A percentile compares a stretch with the other conserved stretches of the same genome.
phyloP scores from a whole-genome alignment of 805 yeast species.

The Nematodospora valgi region DNA sequence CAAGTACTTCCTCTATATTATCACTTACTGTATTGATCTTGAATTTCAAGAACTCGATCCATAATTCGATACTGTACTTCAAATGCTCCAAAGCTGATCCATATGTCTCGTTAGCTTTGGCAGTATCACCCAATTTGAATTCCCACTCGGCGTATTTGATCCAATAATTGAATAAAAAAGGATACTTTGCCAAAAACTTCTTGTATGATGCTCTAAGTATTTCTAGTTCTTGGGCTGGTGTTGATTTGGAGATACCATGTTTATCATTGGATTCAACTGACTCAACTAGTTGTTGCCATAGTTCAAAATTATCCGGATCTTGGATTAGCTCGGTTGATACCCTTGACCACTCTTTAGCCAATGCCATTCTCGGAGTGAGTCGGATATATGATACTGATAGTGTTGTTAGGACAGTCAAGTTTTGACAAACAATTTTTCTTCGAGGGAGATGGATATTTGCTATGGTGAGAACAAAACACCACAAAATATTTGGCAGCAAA shows the following conservation, averaged over 20 bases:
- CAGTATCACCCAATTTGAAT: conserved; percentile 42
- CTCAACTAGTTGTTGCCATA: conserved; percentile 37
- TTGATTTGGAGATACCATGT: conserved; percentile 31
- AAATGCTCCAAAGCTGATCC: conserved; percentile 35
- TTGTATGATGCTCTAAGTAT: conserved; percentile 38
- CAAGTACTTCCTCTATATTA: conserved; percentile 26
- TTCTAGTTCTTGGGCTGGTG: conserved; percentile 25
- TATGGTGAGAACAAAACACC: no score
- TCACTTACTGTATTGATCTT: conserved; percentile 28
- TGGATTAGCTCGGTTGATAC: conserved; percentile 27
- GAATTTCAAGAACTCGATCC: conserved; percentile 49
- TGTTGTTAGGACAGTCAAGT: no score
- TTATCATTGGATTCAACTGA: conserved; percentile 24
- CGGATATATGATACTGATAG: no score
- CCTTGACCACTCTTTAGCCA: no score
- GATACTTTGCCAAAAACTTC: conserved; percentile 44
- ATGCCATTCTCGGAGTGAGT: no score
- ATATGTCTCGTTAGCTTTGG: conserved; percentile 33
- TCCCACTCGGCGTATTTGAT: conserved; percentile 49
- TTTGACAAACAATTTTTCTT: no score
- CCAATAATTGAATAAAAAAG: conserved; percentile 56
- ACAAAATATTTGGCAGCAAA: no score
- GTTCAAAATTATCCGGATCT: conserved; percentile 31
- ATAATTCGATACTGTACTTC: conserved; percentile 45
- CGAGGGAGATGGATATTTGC: no score